Evolutionary conservation across 148 eudicot genomes (phyloP), one percentile per base, ranked within the genome.

Genomic region (Selenicereus undatus): DNA sequence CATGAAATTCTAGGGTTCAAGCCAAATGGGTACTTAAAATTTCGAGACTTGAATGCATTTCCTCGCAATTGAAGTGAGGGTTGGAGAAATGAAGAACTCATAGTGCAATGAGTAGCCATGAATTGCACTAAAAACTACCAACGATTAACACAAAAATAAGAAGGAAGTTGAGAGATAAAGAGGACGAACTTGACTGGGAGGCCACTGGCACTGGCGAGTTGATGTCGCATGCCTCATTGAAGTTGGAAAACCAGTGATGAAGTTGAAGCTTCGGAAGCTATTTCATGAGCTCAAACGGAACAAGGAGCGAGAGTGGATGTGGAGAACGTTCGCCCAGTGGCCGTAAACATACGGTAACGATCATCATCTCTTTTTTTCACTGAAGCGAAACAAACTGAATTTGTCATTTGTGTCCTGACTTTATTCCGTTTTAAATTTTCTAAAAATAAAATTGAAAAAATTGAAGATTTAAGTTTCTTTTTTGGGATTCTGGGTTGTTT

Each of bases 81-180:
- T 74, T 79, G 84, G 24, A 85, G 77, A 16, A 80, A 86, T 62
- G 87, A 82, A 82, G 87, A 82, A 80, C 76, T 81, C 43, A 89
- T 73, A 77, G 83, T 73, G 70, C 74, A 88, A 74, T 81, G 71
- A 81, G 80, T 80, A 39, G 93, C 90, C 93, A 90, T 90, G 76
- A 66, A 75, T 32, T 17, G 54, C 12, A 35, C 29, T 75, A 75
- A 18, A 27, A 73, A 54, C 60, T 73, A 79, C 45, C 50, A 36
- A 1, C 39, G 13, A 42, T 26, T 56, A 80, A 76, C 43, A 65
- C 14, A 2, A 71, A 71, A 39, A 71, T 75, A 80, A 17, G 71
- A 30, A 42, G 60, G 36, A 50, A 76, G 50, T 62, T 71, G 36
- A 84, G 76, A 75, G 71, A 80, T 35, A 42, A 30, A 39, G 48